These are phyloP conservation scores for Monilinia vaccinii-corymbosi DNA, from an alignment of 2,329 filamentous ascomycete species.

Conservation along the genomic window DNA sequence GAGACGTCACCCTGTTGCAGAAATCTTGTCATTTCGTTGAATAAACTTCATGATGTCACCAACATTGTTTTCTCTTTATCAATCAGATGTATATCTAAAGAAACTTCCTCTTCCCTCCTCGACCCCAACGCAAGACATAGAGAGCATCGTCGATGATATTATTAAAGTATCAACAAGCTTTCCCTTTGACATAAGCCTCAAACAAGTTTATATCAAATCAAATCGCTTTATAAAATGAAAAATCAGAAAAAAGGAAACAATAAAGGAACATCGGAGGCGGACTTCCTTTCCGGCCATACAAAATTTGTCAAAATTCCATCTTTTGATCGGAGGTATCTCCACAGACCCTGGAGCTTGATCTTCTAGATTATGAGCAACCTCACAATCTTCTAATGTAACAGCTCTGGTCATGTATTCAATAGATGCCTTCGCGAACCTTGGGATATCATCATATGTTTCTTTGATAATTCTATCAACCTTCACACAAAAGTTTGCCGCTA, in stretches of 20 bases:
- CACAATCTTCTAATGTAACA: not conserved
- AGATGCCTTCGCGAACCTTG: not conserved
- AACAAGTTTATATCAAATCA: no score
- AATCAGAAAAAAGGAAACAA: not conserved
- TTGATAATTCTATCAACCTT: not conserved
- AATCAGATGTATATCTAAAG: no score
- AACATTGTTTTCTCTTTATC: no score
- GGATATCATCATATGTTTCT: not conserved
- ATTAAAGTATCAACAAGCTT: no score
- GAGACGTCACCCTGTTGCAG: no score
- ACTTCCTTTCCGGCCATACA: not conserved
- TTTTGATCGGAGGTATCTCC: conserved; percentile 1
- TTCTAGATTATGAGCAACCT: not conserved
- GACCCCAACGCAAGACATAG: no score
- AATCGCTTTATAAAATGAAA: not conserved
- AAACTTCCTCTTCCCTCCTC: no score
- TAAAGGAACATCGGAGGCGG: not conserved
- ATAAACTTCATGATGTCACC: no score
- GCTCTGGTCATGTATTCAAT: not conserved
- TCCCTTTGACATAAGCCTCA: no score
- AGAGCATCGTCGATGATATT: no score
- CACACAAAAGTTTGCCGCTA: not conserved
- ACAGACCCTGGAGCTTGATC: not conserved
- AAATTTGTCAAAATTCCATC: not conserved
- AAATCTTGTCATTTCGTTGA: no score